Evolutionary conservation across 257 asterid species (phyloP).

Genomic region (Sherardia arvensis): DNA sequence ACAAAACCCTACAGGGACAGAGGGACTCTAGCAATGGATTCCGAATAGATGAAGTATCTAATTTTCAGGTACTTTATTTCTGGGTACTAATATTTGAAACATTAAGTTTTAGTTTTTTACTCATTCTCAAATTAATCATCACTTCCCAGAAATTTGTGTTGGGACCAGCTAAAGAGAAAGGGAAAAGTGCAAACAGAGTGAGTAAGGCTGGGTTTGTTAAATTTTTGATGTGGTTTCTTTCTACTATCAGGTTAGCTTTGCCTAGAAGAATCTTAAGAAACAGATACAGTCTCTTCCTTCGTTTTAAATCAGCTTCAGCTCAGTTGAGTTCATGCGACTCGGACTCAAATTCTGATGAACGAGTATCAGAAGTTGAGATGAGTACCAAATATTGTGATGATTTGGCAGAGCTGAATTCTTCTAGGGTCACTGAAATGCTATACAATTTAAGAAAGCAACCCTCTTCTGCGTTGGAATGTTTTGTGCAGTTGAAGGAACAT

Average conservation of each 20-base stretch:
- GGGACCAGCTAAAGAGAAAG: background rate
- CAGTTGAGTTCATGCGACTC: conserved; percentile 43
- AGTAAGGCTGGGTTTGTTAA: conserved; percentile 4
- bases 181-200: background rate
- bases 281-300: conserved; percentile 29
- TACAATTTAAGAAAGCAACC: conserved; percentile 42
- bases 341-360: conserved; percentile 47
- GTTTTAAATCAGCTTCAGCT: conserved; percentile 45
- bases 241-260: conserved; percentile 42
- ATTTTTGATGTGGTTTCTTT: conserved; percentile 43
- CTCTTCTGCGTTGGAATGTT: conserved; percentile 35
- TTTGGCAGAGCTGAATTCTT: conserved; percentile 22
- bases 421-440: conserved; percentile 47
- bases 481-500: conserved; percentile 30
- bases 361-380: conserved; percentile 1
- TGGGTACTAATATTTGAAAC: background rate
- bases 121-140: background rate
- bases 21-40: background rate
- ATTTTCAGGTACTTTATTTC: background rate
- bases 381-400: conserved; percentile 1
- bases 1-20: background rate
- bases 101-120: background rate
- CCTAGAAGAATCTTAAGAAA: conserved; percentile 15
- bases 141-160: background rate
- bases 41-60: background rate